Evolutionary conservation across 768 basidiomycete genomes (phyloP).

Genomic region (Amyloporia xantha): DNA sequence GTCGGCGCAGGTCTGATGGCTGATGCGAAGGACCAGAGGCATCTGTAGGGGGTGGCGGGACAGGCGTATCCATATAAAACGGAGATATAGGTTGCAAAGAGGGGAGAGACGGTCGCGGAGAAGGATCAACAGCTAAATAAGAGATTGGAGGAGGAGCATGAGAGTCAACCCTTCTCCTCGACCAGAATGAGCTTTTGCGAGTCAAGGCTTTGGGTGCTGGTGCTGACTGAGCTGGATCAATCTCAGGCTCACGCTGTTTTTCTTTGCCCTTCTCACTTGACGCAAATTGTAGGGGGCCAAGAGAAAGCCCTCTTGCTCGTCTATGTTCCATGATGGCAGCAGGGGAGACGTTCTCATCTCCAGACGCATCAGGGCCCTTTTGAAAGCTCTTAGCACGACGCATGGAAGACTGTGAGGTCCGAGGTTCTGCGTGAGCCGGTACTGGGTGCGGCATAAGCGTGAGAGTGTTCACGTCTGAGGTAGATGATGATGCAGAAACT

Average conservation of each 20-base stretch:
- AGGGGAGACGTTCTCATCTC: slow-evolving; percentile 14
- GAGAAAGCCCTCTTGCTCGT: slow-evolving; percentile 51
- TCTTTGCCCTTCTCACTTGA: slow-evolving; percentile 36
- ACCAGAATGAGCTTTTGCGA: slow-evolving; percentile 66
- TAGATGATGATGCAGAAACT: slow-evolving; percentile 32
- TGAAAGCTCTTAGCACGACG: slow-evolving; percentile 52
- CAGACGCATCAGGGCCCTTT: slow-evolving; percentile 27
- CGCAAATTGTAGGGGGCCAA: slow-evolving; percentile 39
- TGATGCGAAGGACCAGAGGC: slow-evolving; percentile 19
- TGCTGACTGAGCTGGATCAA: slow-evolving; percentile 15
- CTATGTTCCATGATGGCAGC: slow-evolving; percentile 17
- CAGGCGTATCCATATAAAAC: slow-evolving; percentile 29
- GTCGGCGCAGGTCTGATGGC: slow-evolving; percentile 34
- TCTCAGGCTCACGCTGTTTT: slow-evolving; percentile 36
- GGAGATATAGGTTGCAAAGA: slow-evolving; percentile 38
- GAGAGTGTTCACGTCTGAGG: slow-evolving; percentile 43
- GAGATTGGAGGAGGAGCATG: slow-evolving; percentile 22
- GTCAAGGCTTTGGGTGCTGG: slow-evolving; percentile 35
- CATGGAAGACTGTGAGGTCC: slow-evolving; percentile 18
- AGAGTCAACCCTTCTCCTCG: slow-evolving; percentile 37
- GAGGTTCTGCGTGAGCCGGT: slow-evolving; percentile 14
- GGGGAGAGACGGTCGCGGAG: slow-evolving; percentile 30
- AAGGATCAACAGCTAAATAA: slow-evolving; percentile 18
- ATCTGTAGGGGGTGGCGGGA: slow-evolving; percentile 9
- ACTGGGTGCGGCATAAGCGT: slow-evolving; percentile 29